Base-by-base conservation (phyloP, 2,329 filamentous ascomycete genomes). In the Talaromyces sp. region DNA sequence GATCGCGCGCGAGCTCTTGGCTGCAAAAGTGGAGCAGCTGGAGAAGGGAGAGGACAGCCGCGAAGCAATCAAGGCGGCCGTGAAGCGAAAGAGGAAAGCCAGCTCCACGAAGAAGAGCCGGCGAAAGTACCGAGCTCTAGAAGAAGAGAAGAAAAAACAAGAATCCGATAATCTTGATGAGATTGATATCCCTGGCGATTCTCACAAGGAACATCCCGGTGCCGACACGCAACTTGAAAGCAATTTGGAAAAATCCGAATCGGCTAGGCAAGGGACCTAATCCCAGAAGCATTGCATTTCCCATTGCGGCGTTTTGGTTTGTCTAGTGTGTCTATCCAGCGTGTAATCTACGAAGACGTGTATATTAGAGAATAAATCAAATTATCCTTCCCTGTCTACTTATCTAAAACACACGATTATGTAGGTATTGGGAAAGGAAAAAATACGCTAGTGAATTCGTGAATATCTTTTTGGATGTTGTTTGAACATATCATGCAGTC, bases 1-100 rank as follows among this genome's bases (percentile, higher is more conserved):
- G 74, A 88, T 91, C 64, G 95, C 95, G 13, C 84, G 93, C 47
- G 82, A 87, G 66, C 80, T 96, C 49, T 82, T 97, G 32, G 90
- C 90, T 27, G 87, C 91, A 67, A 86, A 84, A 68, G 78, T 91
- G n/a, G 95, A 99, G 74, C 82, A 89, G 66, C 68, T 89, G 39
- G 80, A 85, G 67, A 88, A 91, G 67, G 93, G 93, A 1, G 83
- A 86, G 25, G 88, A 90, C 69, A 89, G 87, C 32, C 95, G 92
- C 72, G 85, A 85, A 25, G 83, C 81, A 5, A 96, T 97, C 78
- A 97, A 97, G 83, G 87, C 85, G 60, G 84, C 88, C 69, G 83
- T 91, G 68, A 96, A 96, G 75, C 93, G 93, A 61, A 78, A 75
- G 65, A 75, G 76, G 67, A 80, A 79, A 66, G 74, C 74, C 39